These are phyloP conservation scores for Paxillus ammoniavirescens DNA, from an alignment of 768 basidiomycete genomes.

Conservation along the genomic window DNA sequence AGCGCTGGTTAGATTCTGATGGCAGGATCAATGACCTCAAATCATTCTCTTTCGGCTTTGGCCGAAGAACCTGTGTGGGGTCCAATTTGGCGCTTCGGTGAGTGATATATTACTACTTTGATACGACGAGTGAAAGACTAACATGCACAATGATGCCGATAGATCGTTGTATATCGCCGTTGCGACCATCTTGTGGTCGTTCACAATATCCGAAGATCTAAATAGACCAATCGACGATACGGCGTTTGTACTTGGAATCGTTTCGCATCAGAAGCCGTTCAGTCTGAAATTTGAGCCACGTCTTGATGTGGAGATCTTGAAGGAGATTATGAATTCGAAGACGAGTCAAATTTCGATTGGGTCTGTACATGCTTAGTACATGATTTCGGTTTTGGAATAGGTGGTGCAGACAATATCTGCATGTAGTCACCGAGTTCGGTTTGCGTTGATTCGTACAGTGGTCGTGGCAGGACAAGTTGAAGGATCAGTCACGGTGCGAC, in stretches of 20 bases:
- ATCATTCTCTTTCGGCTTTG: constrained; percentile 55
- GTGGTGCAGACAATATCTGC: too few species aligned
- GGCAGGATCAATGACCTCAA: constrained; percentile 48
- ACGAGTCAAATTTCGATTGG: too few species aligned
- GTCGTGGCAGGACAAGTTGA: too few species aligned
- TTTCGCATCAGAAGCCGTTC: constrained; percentile 63
- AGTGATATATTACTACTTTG: background rate
- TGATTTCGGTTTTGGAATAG: too few species aligned
- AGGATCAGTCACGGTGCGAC: too few species aligned
- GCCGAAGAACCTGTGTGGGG: constrained; percentile 34
- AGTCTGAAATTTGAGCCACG: constrained; percentile 46
- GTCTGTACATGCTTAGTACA: too few species aligned
- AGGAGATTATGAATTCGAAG: background rate
- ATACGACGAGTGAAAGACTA: background rate
- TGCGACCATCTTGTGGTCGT: constrained; percentile 63
- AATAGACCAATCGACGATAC: constrained; percentile 55
- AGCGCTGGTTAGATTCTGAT: constrained; percentile 50
- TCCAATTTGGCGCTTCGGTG: constrained; percentile 25
- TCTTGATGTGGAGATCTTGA: constrained; percentile 12
- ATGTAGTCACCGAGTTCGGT: too few species aligned
- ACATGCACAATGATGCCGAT: background rate
- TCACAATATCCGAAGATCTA: constrained; percentile 48
- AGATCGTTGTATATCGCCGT: constrained; percentile 65
- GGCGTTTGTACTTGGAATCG: constrained; percentile 62
- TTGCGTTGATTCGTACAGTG: too few species aligned